Conservation (phyloP, 148 eudicot species). For the Cornus suecica region DNA sequence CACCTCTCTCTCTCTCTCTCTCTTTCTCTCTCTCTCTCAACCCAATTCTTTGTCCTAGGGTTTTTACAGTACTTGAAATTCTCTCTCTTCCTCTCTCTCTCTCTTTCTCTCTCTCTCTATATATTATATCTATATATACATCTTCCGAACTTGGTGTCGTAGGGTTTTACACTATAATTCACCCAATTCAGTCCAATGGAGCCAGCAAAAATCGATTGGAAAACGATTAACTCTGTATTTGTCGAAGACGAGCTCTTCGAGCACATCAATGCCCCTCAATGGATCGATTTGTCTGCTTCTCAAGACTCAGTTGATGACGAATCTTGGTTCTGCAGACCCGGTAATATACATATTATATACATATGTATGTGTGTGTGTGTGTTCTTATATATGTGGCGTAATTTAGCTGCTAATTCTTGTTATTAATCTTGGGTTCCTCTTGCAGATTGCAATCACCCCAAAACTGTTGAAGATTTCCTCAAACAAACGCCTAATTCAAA, state of each 20-base stretch:
- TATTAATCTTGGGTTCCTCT: background rate
- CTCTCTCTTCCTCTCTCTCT: background rate
- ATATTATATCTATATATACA: no score
- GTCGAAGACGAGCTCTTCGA: conserved; percentile 57
- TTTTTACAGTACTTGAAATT: no score
- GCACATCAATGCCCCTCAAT: conserved; percentile 79
- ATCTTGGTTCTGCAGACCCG: conserved; percentile 77
- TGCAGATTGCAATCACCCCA: conserved; percentile 90
- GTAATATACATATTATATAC: conserved; percentile 22
- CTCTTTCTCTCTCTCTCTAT: conserved; percentile 3
- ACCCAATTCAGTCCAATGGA: conserved; percentile 39
- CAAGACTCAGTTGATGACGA: conserved; percentile 44
- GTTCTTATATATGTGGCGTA: no score
- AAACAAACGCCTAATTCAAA: conserved; percentile 48
- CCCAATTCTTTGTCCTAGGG: no score
- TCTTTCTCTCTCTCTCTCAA: conserved; percentile 1
- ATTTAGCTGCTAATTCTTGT: conserved; percentile 10
- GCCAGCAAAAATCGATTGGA: conserved; percentile 78
- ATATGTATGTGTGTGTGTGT: background rate
- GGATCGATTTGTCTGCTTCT: conserved; percentile 62
- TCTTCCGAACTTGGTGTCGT: background rate
- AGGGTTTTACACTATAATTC: background rate
- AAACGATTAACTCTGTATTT: conserved; percentile 50
- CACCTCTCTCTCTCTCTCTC: background rate
- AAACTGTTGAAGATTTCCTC: conserved; percentile 70